Evolutionary conservation across 441 rosid species (phyloP), one percentile per base, ranked within the genome.

Genomic region (Breynia disticha): DNA sequence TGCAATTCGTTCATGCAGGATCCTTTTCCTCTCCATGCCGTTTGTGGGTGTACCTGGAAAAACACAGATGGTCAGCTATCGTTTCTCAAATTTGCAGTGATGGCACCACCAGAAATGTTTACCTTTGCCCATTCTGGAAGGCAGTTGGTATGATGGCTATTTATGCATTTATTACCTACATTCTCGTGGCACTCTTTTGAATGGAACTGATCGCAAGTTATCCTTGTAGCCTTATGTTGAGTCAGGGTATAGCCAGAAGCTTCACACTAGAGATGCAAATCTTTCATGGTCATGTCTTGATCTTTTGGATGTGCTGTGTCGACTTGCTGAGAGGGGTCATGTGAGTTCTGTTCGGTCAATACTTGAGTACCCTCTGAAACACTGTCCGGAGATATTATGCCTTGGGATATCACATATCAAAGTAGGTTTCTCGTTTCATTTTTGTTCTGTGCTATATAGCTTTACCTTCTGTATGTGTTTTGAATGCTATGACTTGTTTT

Each of bases 251-350:
- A 83, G 83, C 51, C 88, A 70, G 62, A 83, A 72, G 72, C 87
- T 86, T 69, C 93, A 83, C 54, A 60, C 67, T 70, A 97, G 81
- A 55, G 77, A 80, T 65, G 67, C 82, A 47, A 84, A 89, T 77
- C 82, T 78, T 67, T 93, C 93, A 22, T 93, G 99, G 99, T 63
- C 83, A 66, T 86, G 96, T 67, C 84, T 93, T 35, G 99, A 93
- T 62, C 95, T 93, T 65, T 61, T 89, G 63, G 85, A 83, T 56
- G 84, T 86, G 65, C 78, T 93, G 51, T 86, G 97, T 68, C 88
- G 87, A 76, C 78, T 93, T 53, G 87, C 95, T 56, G 97, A 93
- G 78, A 79, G 78, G 67, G 99, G 99, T 54, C 86, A 86, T 50
- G 63, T 88, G 64, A 74, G 66, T 63, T 59, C 68, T 63, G 82